Base-by-base conservation (phyloP, 2,329 filamentous ascomycete genomes). In the Aspergillus sp. region DNA sequence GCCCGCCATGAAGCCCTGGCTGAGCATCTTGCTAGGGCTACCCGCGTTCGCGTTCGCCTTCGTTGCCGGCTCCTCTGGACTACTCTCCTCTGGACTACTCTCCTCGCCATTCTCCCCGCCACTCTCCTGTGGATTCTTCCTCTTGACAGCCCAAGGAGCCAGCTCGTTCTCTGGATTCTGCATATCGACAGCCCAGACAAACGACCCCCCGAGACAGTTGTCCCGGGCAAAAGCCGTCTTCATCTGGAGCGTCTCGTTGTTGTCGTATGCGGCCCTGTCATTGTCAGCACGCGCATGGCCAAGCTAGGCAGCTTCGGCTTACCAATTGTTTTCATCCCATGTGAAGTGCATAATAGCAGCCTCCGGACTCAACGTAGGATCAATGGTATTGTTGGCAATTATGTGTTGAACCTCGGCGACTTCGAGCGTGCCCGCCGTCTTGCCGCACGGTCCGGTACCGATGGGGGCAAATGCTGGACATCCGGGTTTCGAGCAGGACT, bases 271-370 rank as follows among this genome's bases (percentile, higher is more conserved):
- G 7, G 13, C 25, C 25, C 25, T 26, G 13, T 11, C 7, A n/a
- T 12, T 8, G 10, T 29, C 22, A 16, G 16, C 8, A 16, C 10
- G 24, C 14, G 15, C 14, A n/a, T 29, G 27, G 7, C 15, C n/a
- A 16, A 28, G 24, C 22, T 30, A 12, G 12, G 25, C 13, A 5
- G 15, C 15, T 10, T 8, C 1, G n/a, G 17, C 38, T 31, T 11
- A 41, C 38, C 38, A 41, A 19, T 41, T 35, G 7, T 31, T 41
- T 12, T 38, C 26, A 24, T 41, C 28, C 38, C 38, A 41, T 2
- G 38, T 31, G 17, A 38, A 38, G 13, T 35, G 39, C 17, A 35
- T 39, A 20, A 30, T 15, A 38, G 25, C 13, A 7, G 25, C 25
- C 7, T 26, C 25, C 8, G 10, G 10, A 26, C 13, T 12, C 13